A percentile compares a stretch with the other conserved stretches of the same genome.
Evolutionary conservation across 2,329 filamentous ascomycete genomes (phyloP).

Genomic region (Aspergillus sp.): DNA sequence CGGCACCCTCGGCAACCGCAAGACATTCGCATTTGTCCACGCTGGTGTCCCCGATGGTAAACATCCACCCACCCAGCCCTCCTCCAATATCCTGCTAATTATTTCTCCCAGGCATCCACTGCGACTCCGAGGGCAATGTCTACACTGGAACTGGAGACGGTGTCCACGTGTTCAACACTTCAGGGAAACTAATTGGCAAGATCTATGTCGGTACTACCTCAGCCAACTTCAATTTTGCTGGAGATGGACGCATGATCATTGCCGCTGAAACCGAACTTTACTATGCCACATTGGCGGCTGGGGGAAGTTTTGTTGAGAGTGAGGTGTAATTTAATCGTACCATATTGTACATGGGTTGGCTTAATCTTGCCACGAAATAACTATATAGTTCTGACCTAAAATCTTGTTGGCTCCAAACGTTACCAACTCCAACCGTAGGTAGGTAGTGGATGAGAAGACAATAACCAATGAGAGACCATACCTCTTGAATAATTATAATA

Average conservation of each 20-base stretch:
- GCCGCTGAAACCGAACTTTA: constrained; percentile 48
- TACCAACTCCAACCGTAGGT: too few relatives aligned
- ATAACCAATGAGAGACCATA: too few relatives aligned
- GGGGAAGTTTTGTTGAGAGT: not conserved
- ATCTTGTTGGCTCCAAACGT: too few relatives aligned
- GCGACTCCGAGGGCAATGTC: constrained; percentile 56
- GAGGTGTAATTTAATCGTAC: not conserved
- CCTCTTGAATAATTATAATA: too few relatives aligned
- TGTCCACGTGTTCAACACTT: constrained; percentile 54
- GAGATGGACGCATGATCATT: constrained; percentile 33
- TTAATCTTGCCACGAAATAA: too few relatives aligned
- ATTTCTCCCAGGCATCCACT: constrained; percentile 56
- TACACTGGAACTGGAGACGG: constrained; percentile 58
- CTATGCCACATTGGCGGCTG: constrained; percentile 37
- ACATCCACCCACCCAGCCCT: constrained; percentile 32
- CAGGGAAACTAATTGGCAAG: constrained; percentile 56
- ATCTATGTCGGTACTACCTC: constrained; percentile 52
- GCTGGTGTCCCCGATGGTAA: not conserved
- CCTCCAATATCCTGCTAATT: constrained; percentile 50
- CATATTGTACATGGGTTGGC: too few relatives aligned
- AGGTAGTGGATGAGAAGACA: too few relatives aligned
- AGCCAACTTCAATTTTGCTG: constrained; percentile 53
- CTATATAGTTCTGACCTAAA: too few relatives aligned
- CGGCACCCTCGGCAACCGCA: not conserved
- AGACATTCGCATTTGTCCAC: not conserved